phyloP scores from a whole-genome alignment of 2,329 filamentous ascomycete species.

The Lasiodiplodia theobromae region DNA sequence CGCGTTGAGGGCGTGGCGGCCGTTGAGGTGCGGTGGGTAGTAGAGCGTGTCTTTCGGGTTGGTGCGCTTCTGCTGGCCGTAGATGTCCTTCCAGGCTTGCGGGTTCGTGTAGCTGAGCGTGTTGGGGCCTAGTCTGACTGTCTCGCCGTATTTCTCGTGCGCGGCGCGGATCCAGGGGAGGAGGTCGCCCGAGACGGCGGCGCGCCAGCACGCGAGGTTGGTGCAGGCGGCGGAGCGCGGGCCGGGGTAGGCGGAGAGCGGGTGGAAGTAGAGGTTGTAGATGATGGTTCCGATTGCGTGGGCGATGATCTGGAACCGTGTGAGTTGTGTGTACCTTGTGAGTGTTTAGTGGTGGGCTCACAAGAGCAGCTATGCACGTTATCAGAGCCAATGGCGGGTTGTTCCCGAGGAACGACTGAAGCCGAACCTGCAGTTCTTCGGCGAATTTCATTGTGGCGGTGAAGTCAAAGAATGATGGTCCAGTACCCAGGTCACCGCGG shows the following conservation, averaged over 20 bases:
- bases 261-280: slow-evolving; percentile 53
- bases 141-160: slow-evolving; percentile 52
- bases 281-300: slow-evolving; percentile 35
- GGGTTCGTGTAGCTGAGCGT: slow-evolving; percentile 47
- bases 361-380: not conserved
- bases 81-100: slow-evolving; percentile 54
- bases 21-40: not conserved
- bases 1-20: not conserved
- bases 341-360: not conserved
- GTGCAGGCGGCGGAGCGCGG: slow-evolving; percentile 45
- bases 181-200: not conserved
- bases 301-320: not conserved
- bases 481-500: not conserved
- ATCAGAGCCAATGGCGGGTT: not conserved
- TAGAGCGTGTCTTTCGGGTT: not conserved
- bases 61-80: slow-evolving; percentile 30
- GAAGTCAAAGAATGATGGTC: not conserved
- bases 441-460: not conserved
- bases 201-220: slow-evolving; percentile 36
- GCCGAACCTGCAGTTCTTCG: not conserved
- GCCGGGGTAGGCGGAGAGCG: slow-evolving; percentile 53
- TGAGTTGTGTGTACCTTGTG: not conserved
- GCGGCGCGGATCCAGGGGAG: slow-evolving; percentile 31
- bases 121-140: slow-evolving; percentile 50
- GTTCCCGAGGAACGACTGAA: not conserved